phyloP scores from a whole-genome alignment of 2,329 filamentous ascomycete species.

The Curvularia verruculosa region DNA sequence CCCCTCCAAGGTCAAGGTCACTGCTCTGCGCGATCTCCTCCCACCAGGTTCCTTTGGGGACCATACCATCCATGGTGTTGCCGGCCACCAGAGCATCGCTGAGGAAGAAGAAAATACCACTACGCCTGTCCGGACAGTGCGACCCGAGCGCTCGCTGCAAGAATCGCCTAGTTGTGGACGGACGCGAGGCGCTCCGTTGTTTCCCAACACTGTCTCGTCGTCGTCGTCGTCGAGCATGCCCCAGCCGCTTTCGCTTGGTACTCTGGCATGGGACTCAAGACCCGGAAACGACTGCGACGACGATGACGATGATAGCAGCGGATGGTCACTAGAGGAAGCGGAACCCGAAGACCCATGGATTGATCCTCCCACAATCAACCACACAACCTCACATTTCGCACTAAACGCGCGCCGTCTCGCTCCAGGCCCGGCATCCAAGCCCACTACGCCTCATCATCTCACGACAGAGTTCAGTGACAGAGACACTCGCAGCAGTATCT shows the following conservation, averaged over 20 bases:
- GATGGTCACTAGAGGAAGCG: slow-evolving; percentile 52
- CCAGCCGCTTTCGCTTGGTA: slow-evolving; percentile 50
- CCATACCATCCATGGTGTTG: slow-evolving; percentile 39
- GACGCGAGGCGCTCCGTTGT: slow-evolving; percentile 43
- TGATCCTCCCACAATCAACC: slow-evolving; percentile 46
- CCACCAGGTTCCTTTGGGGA: slow-evolving; percentile 54
- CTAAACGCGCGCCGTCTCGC: slow-evolving; percentile 39
- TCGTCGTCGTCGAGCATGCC: slow-evolving; percentile 56
- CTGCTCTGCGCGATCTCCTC: slow-evolving; percentile 57
- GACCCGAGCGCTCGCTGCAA: slow-evolving; percentile 45
- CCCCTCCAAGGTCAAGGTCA: slow-evolving; percentile 51
- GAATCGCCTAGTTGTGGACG: slow-evolving; percentile 45
- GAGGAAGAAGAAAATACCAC: slow-evolving; percentile 58
- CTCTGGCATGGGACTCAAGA: slow-evolving; percentile 49
- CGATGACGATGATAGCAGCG: slow-evolving; percentile 43
- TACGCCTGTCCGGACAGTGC: slow-evolving; percentile 55
- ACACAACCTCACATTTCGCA: slow-evolving; percentile 41
- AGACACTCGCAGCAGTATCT: slow-evolving; percentile 67
- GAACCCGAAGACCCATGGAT: slow-evolving; percentile 48
- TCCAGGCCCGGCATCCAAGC: slow-evolving; percentile 44
- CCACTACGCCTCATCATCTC: slow-evolving; percentile 48
- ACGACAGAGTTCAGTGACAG: slow-evolving; percentile 47
- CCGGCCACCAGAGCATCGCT: slow-evolving; percentile 53
- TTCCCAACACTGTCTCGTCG: slow-evolving; percentile 50
- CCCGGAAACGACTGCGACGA: slow-evolving; percentile 43